These are phyloP conservation scores for Pochonia chlamydosporia DNA, from an alignment of 2,329 filamentous ascomycete species.

Conservation along the genomic window DNA sequence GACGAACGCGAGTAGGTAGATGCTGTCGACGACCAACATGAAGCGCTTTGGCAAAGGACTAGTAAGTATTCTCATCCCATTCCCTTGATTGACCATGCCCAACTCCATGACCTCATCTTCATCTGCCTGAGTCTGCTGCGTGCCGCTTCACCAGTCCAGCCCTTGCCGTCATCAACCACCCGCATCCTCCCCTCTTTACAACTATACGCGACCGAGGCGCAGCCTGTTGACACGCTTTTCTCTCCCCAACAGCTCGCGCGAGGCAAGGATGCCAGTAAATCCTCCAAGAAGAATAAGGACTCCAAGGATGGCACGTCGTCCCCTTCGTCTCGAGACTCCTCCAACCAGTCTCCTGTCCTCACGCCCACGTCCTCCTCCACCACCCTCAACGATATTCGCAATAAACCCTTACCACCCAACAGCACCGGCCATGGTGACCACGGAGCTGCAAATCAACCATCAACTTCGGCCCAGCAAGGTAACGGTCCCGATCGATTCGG, in stretches of 20 bases:
- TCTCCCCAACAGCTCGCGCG: conserved; percentile 68
- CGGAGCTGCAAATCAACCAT: conserved; percentile 33
- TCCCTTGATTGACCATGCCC: conserved; percentile 8
- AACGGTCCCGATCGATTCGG: conserved; percentile 37
- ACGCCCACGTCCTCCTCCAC: conserved; percentile 90
- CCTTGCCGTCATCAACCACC: not conserved
- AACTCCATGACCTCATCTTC: not conserved
- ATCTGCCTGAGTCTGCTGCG: not conserved
- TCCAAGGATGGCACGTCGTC: conserved; percentile 73
- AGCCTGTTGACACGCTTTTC: conserved; percentile 11
- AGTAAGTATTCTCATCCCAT: conserved; percentile 18
- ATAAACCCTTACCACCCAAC: conserved; percentile 67
- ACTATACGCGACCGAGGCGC: conserved; percentile 6
- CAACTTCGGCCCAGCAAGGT: conserved; percentile 30
- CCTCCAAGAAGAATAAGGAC: conserved; percentile 69
- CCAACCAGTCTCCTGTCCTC: conserved; percentile 54
- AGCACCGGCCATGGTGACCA: conserved; percentile 39
- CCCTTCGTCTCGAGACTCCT: conserved; percentile 54
- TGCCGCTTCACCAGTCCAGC: not conserved
- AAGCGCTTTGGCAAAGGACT: conserved; percentile 97
- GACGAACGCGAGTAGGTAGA: conserved; percentile 7
- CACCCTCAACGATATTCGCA: conserved; percentile 76
- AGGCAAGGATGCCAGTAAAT: conserved; percentile 82
- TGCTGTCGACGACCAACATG: conserved; percentile 56
- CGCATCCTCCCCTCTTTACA: not conserved